Evolutionary conservation across 2,329 filamentous ascomycete genomes (phyloP).

Genomic region (Septoria linicola): DNA sequence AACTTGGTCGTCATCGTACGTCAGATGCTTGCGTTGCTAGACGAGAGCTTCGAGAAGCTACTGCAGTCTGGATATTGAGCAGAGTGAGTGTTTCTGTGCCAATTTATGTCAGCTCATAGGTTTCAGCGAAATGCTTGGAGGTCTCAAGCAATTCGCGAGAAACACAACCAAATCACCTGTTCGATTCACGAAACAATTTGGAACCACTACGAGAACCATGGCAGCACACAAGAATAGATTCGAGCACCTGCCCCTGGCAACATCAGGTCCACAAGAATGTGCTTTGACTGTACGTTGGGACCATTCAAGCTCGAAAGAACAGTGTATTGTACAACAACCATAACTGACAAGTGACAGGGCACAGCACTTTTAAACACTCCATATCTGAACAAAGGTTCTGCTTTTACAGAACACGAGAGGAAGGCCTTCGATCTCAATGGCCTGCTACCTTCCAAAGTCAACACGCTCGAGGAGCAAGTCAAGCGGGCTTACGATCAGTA

Average conservation of each 20-base stretch:
- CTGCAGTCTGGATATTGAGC: no score
- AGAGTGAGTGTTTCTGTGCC: no score
- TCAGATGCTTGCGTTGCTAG: background rate
- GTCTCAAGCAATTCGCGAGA: background rate
- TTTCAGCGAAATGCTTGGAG: no score
- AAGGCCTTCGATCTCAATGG: slow-evolving; percentile 68
- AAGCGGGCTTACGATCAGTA: slow-evolving; percentile 81
- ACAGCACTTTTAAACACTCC: slow-evolving; percentile 60
- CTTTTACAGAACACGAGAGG: slow-evolving; percentile 69
- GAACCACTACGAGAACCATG: background rate
- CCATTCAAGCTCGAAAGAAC: background rate
- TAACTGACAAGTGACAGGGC: background rate
- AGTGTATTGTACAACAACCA: background rate
- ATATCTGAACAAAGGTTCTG: slow-evolving; percentile 81
- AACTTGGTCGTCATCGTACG: slow-evolving; percentile 9
- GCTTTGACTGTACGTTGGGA: slow-evolving; percentile 8
- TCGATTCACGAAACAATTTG: background rate
- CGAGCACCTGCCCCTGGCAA: slow-evolving; percentile 8
- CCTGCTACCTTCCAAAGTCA: slow-evolving; percentile 68
- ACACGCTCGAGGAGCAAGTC: slow-evolving; percentile 74
- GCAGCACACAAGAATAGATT: slow-evolving; percentile 7
- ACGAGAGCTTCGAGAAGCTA: background rate
- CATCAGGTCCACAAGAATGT: slow-evolving; percentile 6
- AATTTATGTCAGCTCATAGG: no score
- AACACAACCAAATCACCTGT: background rate